Percentiles rank a stretch among this genome's conserved stretches.
Evolutionary conservation across 768 basidiomycete species (phyloP).

Genomic region (Boletus subparvulus): DNA sequence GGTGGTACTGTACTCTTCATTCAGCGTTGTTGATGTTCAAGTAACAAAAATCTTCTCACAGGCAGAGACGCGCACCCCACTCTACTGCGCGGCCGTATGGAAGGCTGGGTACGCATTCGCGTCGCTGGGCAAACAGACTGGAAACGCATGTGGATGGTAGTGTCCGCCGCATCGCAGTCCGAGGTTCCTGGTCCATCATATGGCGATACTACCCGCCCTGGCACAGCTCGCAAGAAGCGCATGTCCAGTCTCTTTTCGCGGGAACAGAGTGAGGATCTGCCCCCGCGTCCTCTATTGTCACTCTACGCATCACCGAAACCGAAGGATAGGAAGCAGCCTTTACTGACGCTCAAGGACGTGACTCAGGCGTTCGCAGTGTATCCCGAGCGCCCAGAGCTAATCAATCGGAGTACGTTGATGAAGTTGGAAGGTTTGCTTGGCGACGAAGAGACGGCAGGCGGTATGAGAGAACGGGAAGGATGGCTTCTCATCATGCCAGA

Average conservation of each 20-base stretch:
- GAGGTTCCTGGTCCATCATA: slow-evolving; percentile 22
- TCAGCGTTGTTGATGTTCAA: slow-evolving; percentile 26
- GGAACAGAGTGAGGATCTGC: slow-evolving; percentile 38
- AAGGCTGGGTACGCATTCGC: slow-evolving; percentile 89
- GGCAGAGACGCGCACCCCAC: slow-evolving; percentile 58
- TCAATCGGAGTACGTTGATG: slow-evolving; percentile 84
- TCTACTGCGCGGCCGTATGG: slow-evolving; percentile 70
- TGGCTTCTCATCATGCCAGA: slow-evolving; percentile 94
- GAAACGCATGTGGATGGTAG: slow-evolving; percentile 86
- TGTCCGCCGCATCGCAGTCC: slow-evolving; percentile 49
- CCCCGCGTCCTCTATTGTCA: slow-evolving; percentile 44
- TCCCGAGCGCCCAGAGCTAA: slow-evolving; percentile 91
- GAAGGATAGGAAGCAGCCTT: slow-evolving; percentile 70
- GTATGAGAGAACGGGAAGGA: slow-evolving; percentile 70
- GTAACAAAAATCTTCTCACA: slow-evolving; percentile 16
- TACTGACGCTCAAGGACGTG: slow-evolving; percentile 67
- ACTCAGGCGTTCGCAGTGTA: slow-evolving; percentile 93
- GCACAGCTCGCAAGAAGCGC: slow-evolving; percentile 44
- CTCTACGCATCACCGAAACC: slow-evolving; percentile 65
- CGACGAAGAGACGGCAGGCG: slow-evolving; percentile 68
- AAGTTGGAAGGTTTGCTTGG: slow-evolving; percentile 87
- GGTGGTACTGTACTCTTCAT: slow-evolving; percentile 35
- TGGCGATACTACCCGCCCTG: slow-evolving; percentile 28
- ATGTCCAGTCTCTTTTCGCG: slow-evolving; percentile 66
- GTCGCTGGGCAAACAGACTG: slow-evolving; percentile 98